Evolutionary conservation across 2,329 filamentous ascomycete species (phyloP).

Genomic region (Hymenoscyphus salicellus): DNA sequence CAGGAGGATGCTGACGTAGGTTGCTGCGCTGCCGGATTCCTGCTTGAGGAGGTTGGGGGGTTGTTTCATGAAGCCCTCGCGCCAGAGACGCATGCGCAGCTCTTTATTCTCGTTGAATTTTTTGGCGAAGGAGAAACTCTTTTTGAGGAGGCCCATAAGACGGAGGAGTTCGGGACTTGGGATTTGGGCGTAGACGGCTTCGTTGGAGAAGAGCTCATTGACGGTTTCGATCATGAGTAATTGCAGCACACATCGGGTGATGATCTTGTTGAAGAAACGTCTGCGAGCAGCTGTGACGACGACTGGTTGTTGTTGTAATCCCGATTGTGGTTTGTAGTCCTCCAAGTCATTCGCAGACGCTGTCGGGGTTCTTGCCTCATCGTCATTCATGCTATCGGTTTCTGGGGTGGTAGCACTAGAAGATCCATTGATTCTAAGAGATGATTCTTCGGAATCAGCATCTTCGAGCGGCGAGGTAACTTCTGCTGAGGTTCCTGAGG

Average conservation of each 20-base stretch:
- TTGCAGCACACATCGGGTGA: constrained; percentile 95
- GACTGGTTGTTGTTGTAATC: constrained; percentile 80
- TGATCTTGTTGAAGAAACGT: constrained; percentile 98
- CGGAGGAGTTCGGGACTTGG: constrained; percentile 85
- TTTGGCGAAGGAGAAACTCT: constrained; percentile 93
- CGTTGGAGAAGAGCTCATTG: constrained; percentile 96
- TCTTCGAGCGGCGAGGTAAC: constrained; percentile 36
- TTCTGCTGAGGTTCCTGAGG: constrained; percentile 52
- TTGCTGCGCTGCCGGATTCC: constrained; percentile 86
- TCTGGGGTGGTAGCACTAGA: constrained; percentile 39
- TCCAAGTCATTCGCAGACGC: constrained; percentile 47
- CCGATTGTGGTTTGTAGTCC: constrained; percentile 78
- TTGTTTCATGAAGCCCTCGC: constrained; percentile 99
- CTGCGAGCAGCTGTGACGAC: constrained; percentile 90
- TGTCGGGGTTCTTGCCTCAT: constrained; percentile 31
- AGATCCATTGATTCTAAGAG: constrained; percentile 59
- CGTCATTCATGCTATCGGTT: constrained; percentile 32
- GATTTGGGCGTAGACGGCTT: constrained; percentile 89
- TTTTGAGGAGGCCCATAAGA: constrained; percentile 91
- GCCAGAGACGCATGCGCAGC: constrained; percentile 87
- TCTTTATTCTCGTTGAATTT: constrained; percentile 98
- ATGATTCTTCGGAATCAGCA: constrained; percentile 45
- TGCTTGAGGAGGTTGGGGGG: constrained; percentile 97
- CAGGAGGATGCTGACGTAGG: constrained; percentile 93
- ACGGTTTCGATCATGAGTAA: constrained; percentile 99